Base-by-base conservation (phyloP, 2,329 filamentous ascomycete species). In the Exophiala dermatitidis region DNA sequence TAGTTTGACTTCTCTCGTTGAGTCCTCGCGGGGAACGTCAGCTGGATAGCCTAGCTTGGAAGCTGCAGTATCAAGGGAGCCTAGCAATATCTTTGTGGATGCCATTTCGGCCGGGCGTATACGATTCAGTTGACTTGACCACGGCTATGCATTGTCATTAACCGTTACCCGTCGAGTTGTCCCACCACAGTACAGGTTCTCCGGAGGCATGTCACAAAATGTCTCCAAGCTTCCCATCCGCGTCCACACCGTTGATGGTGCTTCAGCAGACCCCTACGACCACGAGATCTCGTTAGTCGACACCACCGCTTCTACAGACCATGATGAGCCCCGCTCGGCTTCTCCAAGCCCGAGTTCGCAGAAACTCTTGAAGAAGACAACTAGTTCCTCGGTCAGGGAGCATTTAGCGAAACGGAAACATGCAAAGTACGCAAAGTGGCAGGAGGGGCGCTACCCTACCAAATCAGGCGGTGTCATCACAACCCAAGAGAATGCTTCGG, bases 371-470 rank as follows among this genome's bases (percentile, higher is more conserved):
- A 68, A 65, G 54, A 63, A 60, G n/a, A 47, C 69, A 7, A 69
- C 66, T 9, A 65, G 59, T 8, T 58, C 57, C 28, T 70, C 71
- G 0, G 65, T 74, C n/a, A 69, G 68, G 43, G 66, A 68, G 12
- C 68, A 69, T 44, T 64, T 72, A 10, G 62, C 65, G 5, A 69
- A 67, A 51, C 63, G 73, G 34, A 76, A 74, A 63, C 76, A 75
- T 52, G 70, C 71, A 34, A 76, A 74, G 63, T 77, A 75, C 52
- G 70, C 71, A 12, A 76, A 74, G 65, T 76, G 70, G 68, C 72
- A 76, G 72, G 66, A 83, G 68, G 65, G 83, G 65, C 66, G 78
- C 72, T 60, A 81, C 67, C 51, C 33, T 12, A 50, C 56, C 12
- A 53, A 58, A 29, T 26, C 45, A 6, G 34, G 31, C 30, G 56